Conservation (phyloP, 176 grass and related monocot genomes). For the Carex cristatella region DNA sequence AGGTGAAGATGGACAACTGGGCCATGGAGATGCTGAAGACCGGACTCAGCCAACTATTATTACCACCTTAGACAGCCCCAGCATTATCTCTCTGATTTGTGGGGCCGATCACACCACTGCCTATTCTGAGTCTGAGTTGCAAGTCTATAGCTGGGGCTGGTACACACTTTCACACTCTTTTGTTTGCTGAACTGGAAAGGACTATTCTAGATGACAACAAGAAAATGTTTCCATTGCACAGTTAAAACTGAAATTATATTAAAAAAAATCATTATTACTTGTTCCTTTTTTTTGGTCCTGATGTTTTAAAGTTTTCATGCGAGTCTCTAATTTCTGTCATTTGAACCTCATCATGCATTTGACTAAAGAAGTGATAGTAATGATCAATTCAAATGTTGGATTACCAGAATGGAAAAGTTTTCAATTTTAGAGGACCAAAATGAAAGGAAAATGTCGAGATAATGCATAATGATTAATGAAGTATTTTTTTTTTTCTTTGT, state of each 20-base stretch:
- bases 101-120: constrained; percentile 97
- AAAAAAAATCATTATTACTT: background rate
- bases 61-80: constrained; percentile 50
- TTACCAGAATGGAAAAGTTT: background rate
- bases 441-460: background rate
- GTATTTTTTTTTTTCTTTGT: background rate
- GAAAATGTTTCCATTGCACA: background rate
- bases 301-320: background rate
- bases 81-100: constrained; percentile 70
- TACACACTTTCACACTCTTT: background rate
- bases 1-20: constrained; percentile 95
- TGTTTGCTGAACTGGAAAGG: background rate
- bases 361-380: background rate
- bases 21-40: constrained; percentile 94
- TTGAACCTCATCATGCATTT: background rate
- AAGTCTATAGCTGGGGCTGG: constrained; percentile 98
- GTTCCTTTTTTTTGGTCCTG: background rate
- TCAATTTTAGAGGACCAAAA: background rate
- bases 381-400: background rate
- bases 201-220: background rate
- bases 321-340: background rate
- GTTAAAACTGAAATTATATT: background rate
- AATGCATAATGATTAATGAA: background rate
- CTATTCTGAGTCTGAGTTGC: constrained; percentile 59
- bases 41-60: constrained; percentile 72